Base-by-base conservation (phyloP, 2,329 filamentous ascomycete species). In the Curvularia eragrostidis region DNA sequence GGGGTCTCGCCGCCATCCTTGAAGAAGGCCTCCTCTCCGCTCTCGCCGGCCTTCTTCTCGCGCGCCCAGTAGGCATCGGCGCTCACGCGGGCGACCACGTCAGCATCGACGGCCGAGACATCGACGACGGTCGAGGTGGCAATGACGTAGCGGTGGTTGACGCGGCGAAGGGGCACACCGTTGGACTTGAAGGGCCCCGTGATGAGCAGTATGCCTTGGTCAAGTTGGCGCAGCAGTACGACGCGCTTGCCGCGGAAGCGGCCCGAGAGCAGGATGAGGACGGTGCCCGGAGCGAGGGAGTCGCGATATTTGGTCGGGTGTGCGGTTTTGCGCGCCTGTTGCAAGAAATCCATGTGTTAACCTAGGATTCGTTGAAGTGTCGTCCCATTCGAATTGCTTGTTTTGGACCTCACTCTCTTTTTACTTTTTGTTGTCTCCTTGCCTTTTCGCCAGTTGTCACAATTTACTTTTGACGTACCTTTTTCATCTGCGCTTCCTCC, bases 181-280 rank as follows among this genome's bases (percentile, higher is more conserved):
- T 99, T 99, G 84, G 98, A 90, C 88, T 98, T 98, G 91, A 98
- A 99, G 80, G 95, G 95, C 73, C 95, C 95, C 78, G 95, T 99
- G 76, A 99, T 93, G 80, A 99, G 91, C 80, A 99, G 92, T 68
- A 97, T 91, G 83, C 95, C 95, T 85, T 97, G 91, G 76, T 91
- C 87, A 78, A 98, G 93, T 81, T 90, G 87, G 88, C 97, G 97
- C 80, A 99, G 90, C 82, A 97, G 93, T 77, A 99, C 87, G 77
- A 98, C 95, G 80, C 95, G 95, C 91, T 98, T 98, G 87, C 95
- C 95, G 76, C 95, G 93, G 91, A 98, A 99, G 78, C 95, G 94
- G 77, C 95, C 95, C 79, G 95, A 94, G 79, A 99, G 93, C 79
- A 99, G 92, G 84, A 99, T 98, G 79, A 99, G 90, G 79, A 99